Evolutionary conservation across 2,329 filamentous ascomycete species (phyloP).

Genomic region (Phialophora tarda): DNA sequence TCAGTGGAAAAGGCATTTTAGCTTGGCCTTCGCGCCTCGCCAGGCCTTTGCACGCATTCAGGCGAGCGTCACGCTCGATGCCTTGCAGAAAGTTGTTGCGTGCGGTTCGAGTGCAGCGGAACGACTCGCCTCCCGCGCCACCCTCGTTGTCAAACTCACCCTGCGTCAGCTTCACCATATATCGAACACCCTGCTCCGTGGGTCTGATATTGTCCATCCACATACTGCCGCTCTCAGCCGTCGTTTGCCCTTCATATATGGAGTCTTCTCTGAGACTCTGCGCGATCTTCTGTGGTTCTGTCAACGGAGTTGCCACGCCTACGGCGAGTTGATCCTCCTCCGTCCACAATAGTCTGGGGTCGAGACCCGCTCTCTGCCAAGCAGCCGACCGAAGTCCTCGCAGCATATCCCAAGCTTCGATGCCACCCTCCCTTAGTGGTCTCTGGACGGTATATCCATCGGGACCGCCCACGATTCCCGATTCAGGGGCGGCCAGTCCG

Average conservation of each 20-base stretch:
- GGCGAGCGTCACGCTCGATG: constrained; percentile 19
- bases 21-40: constrained; percentile 25
- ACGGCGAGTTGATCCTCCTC: constrained; percentile 52
- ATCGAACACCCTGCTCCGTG: constrained; percentile 19
- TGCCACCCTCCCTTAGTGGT: constrained; percentile 54
- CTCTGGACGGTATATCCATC: constrained; percentile 52
- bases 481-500: constrained; percentile 52
- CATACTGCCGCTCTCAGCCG: not conserved
- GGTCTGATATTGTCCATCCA: not conserved
- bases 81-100: constrained; percentile 22
- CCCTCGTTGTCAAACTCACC: constrained; percentile 5
- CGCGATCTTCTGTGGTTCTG: constrained; percentile 35
- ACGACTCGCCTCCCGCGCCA: constrained; percentile 8
- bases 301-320: constrained; percentile 40
- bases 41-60: constrained; percentile 16
- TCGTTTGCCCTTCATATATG: constrained; percentile 23
- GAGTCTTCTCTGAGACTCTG: constrained; percentile 39
- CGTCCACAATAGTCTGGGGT: constrained; percentile 55
- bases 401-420: constrained; percentile 57
- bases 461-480: constrained; percentile 54
- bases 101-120: constrained; percentile 13
- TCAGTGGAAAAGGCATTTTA: constrained; percentile 35
- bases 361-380: constrained; percentile 56
- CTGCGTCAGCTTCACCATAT: constrained; percentile 23
- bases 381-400: constrained; percentile 54